Base-by-base conservation (phyloP, 371 early-diverging fungal species). In the Funneliformis caledonium region DNA sequence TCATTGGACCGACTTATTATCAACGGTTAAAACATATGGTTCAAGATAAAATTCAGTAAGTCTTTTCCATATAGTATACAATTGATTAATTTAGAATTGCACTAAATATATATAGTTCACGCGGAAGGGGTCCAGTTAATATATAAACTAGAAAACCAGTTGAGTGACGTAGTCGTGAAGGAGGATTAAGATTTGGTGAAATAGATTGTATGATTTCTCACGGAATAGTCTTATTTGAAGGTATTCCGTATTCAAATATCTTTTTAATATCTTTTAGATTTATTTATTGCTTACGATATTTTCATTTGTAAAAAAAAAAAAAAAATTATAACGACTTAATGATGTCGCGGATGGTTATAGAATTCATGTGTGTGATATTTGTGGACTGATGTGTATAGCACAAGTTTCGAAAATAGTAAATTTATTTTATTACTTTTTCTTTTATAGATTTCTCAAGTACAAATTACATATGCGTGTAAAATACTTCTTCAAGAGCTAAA, bases 401-500 rank as follows among this genome's bases (percentile, higher is more conserved):
- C 89, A 89, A 82, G 86, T 91, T 65, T 91, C 91, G 81, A 88
- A 88, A 82, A 91, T 52, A 22, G 7, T 1, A 37, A 7, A 9
- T 64, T 56, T 33, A 16, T 56, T 69, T 48, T n/a, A n/a, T n/a
- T n/a, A 47, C 31, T 22, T 9, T 0, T 45, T 16, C n/a, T 72
- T 72, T 9, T 33, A 1, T 74, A 83, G 80, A 84, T 92, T 70
- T 90, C 90, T 78, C 92, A 92, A 83, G 87, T 96, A 16, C 88
- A 92, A 76, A 89, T 96, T 64, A 96, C 96, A 52, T 96, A 96
- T 82, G 96, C 96, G 11, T 97, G 96, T 90, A 99, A 99, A 88
- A 89, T 99, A 72, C n/a, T n/a, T n/a, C n/a, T n/a, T n/a, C 99
- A 99, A 88, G 99, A 99, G 87, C 88, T 99, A 76, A 99, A 99